Conservation (phyloP, 2,329 filamentous ascomycete genomes). For the Aureobasidium vineae region DNA sequence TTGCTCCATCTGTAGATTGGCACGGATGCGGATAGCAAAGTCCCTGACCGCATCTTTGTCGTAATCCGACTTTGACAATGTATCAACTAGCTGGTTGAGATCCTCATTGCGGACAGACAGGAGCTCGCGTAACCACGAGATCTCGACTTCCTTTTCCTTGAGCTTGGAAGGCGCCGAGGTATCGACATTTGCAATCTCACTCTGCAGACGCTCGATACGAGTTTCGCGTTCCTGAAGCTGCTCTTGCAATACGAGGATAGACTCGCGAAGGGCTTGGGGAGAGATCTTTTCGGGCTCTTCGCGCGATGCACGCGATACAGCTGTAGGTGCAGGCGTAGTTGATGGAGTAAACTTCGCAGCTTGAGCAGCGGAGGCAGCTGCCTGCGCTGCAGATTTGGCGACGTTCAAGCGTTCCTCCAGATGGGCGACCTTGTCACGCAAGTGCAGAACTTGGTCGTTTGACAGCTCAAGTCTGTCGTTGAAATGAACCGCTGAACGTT, state of each 20-base stretch:
- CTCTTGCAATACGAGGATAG: constrained; percentile 93
- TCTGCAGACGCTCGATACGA: constrained; percentile 82
- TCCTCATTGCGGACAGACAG: constrained; percentile 88
- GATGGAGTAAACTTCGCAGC: constrained; percentile 29
- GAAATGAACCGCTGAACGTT: constrained; percentile 74
- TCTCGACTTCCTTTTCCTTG: constrained; percentile 89
- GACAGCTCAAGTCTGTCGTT: constrained; percentile 78
- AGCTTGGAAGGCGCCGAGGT: constrained; percentile 78
- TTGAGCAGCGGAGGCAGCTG: constrained; percentile 67
- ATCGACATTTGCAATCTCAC: constrained; percentile 65
- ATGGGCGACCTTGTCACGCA: constrained; percentile 79
- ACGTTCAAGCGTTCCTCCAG: constrained; percentile 90
- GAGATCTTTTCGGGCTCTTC: constrained; percentile 78
- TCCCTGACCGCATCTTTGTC: constrained; percentile 80
- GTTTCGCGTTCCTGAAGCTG: constrained; percentile 93
- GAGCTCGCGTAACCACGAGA: constrained; percentile 90
- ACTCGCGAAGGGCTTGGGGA: constrained; percentile 90
- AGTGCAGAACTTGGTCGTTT: constrained; percentile 77
- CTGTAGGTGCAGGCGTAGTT: constrained; percentile 29
- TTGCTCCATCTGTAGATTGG: constrained; percentile 97
- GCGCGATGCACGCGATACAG: background rate
- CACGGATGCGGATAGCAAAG: constrained; percentile 86
- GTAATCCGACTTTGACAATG: constrained; percentile 70
- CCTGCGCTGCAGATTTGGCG: constrained; percentile 79
- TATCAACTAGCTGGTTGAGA: constrained; percentile 83